Evolutionary conservation across 768 basidiomycete genomes (phyloP), one percentile per base, ranked within the genome.

Genomic region (Trametes punicea): DNA sequence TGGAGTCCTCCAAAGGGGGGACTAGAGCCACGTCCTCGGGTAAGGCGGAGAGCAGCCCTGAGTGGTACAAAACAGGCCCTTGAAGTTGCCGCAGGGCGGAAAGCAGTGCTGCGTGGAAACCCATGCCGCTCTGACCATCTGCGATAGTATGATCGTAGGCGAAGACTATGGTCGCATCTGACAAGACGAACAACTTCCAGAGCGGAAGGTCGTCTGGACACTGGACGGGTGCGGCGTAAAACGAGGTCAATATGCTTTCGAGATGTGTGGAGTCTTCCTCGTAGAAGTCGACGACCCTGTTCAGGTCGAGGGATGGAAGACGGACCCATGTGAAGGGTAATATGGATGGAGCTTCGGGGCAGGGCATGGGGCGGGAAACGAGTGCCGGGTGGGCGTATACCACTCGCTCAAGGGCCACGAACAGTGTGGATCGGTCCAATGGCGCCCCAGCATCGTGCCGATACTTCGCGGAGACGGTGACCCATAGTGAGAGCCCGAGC

Each of bases 41-140:
- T 26, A 69, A 21, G 11, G 29, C 33, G 21, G 51, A 7, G 9
- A 60, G 29, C 4, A 56, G 26, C 8, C 56, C 56, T 0, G 56
- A 51, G 42, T 57, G 54, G 2, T 39, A 33, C 1, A 21, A 8
- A 0, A 26, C 13, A 1, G 49, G 18, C 18, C 13, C 36, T 8
- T n/a, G 42, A 8, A 38, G 8, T 3, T 29, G 11, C 11, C 68
- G 67, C 3, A 77, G 63, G 6, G 73, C 68, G 4, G 51, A 25
- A 6, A 71, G 60, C 25, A 77, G 65, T 9, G 69, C 59, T 11
- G 57, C 59, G 56, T 75, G 76, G 52, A 77, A 74, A 0, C 73
- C 71, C 31, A 71, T 48, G 8, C 72, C 70, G 55, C 74, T 75
- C 52, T 71, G 65, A 2, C 75, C 76, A 53, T 77, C 76, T 5